Percentiles rank a stretch among this genome's conserved stretches.
These are phyloP conservation scores for Raffaelea ambrosiae DNA, from an alignment of 2,329 filamentous ascomycete genomes.

Conservation along the genomic window DNA sequence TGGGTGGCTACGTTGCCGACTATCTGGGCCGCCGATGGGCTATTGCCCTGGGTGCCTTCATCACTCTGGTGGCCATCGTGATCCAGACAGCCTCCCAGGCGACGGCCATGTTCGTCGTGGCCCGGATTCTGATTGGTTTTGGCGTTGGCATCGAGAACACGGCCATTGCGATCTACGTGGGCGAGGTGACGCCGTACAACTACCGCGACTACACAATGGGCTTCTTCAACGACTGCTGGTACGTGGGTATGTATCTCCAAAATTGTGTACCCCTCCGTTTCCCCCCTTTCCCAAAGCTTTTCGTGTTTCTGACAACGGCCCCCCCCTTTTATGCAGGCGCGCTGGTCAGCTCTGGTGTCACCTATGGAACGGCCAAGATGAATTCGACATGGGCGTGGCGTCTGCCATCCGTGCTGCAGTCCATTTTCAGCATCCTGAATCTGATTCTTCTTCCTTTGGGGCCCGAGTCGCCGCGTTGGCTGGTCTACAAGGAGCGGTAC, in stretches of 20 bases:
- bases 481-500: constrained; percentile 10
- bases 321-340: too few relatives aligned
- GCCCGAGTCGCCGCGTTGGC: constrained; percentile 12
- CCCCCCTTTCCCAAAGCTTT: constrained; percentile 47
- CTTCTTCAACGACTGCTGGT: background rate
- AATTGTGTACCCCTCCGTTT: constrained; percentile 48
- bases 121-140: constrained; percentile 49
- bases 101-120: constrained; percentile 50
- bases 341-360: constrained; percentile 29
- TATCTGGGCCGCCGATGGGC: constrained; percentile 13
- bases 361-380: too few relatives aligned
- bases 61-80: constrained; percentile 12
- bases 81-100: constrained; percentile 13
- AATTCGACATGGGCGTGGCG: constrained; percentile 43
- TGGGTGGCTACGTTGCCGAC: constrained; percentile 15
- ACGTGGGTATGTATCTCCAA: background rate
- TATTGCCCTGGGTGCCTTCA: constrained; percentile 7
- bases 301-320: constrained; percentile 52
- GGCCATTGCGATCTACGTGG: constrained; percentile 52
- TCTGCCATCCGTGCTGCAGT: constrained; percentile 46
- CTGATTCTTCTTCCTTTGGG: background rate
- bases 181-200: too few relatives aligned
- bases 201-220: background rate
- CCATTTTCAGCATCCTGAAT: background rate
- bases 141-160: constrained; percentile 52